Percentiles rank a stretch among this genome's conserved stretches.
Evolutionary conservation across 2,329 filamentous ascomycete species (phyloP).

Genomic region (Pseudohalonectria lignicola): DNA sequence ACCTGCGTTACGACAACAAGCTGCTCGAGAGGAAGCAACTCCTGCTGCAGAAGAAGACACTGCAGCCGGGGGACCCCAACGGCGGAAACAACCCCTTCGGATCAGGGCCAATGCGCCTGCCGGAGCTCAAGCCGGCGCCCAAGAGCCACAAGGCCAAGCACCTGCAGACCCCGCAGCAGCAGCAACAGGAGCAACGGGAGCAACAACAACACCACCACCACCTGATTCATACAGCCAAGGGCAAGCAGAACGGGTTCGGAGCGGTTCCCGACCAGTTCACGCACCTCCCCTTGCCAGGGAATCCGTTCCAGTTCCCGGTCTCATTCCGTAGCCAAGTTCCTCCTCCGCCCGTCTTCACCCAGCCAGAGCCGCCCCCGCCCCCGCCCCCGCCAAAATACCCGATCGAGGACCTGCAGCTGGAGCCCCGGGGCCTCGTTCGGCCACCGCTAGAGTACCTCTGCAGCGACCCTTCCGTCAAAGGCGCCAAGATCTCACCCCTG

Average conservation of each 20-base stretch:
- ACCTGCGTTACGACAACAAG: constrained; percentile 73
- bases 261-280: constrained; percentile 23
- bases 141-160: constrained; percentile 55
- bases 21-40: constrained; percentile 65
- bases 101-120: constrained; percentile 45
- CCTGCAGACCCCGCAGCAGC: constrained; percentile 29
- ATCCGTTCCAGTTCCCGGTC: constrained; percentile 34
- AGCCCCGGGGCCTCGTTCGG: constrained; percentile 55
- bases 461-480: constrained; percentile 44
- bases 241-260: constrained; percentile 22
- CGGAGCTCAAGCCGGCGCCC: constrained; percentile 61
- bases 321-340: constrained; percentile 21
- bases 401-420: constrained; percentile 83
- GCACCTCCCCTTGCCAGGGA: constrained; percentile 29
- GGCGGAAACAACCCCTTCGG: constrained; percentile 20
- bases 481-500: constrained; percentile 31
- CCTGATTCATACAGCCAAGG: constrained; percentile 23
- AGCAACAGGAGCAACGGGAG: constrained; percentile 17
- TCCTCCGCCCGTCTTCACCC: constrained; percentile 27
- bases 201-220: constrained; percentile 8
- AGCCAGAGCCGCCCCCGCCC: constrained; percentile 46
- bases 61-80: constrained; percentile 30
- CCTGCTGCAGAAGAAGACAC: constrained; percentile 53
- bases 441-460: constrained; percentile 72
- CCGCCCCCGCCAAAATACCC: constrained; percentile 83